These are phyloP conservation scores for Phoma herbarum DNA, from an alignment of 2,329 filamentous ascomycete species.

Conservation along the genomic window DNA sequence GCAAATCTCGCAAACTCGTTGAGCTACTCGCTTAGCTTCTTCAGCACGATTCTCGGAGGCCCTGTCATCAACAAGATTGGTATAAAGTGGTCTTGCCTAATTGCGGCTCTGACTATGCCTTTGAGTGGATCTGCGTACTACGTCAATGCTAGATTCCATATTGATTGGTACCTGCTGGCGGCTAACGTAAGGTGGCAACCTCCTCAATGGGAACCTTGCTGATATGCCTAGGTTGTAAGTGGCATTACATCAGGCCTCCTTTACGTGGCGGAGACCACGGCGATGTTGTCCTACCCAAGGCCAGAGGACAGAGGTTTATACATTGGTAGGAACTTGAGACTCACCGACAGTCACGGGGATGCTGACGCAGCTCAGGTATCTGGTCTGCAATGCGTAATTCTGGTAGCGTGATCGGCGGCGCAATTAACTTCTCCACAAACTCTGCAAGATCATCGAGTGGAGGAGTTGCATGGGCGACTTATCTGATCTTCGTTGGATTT, in stretches of 20 bases:
- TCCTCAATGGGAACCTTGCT: background rate
- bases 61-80: background rate
- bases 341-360: too few species aligned
- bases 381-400: background rate
- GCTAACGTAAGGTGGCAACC: background rate
- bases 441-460: background rate
- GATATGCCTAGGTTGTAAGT: background rate
- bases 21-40: background rate
- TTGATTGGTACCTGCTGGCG: background rate
- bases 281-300: background rate
- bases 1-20: background rate
- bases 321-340: background rate
- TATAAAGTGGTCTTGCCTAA: background rate
- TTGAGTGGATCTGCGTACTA: background rate
- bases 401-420: background rate
- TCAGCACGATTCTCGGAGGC: background rate
- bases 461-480: background rate
- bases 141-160: background rate
- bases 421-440: background rate
- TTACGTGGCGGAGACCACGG: background rate
- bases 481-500: background rate
- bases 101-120: background rate
- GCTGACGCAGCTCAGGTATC: conserved; percentile 5
- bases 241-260: background rate
- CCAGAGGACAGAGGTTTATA: background rate